These are phyloP conservation scores for Xylaria grammica DNA, from an alignment of 495 filamentous ascomycete species.

Conservation along the genomic window DNA sequence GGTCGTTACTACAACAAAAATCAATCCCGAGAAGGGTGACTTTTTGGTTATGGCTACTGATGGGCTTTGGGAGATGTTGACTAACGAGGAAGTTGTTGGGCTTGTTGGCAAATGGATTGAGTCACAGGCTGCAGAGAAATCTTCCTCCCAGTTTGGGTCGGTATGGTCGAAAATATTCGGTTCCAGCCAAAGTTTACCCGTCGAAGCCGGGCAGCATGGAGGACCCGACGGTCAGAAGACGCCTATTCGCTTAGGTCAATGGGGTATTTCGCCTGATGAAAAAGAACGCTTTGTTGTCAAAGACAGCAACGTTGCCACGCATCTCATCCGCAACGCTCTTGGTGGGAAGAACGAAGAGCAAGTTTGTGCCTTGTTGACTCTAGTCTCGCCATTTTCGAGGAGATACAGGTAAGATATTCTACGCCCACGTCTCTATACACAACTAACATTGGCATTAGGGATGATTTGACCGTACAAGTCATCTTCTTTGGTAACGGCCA, in stretches of 20 bases:
- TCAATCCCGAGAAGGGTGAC: slow-evolving; percentile 87
- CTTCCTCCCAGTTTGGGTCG: slow-evolving; percentile 45
- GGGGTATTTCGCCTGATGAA: slow-evolving; percentile 70
- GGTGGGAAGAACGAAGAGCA: slow-evolving; percentile 94
- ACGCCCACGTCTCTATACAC: background rate
- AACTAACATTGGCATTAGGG: slow-evolving; percentile 40
- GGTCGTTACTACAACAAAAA: slow-evolving; percentile 90
- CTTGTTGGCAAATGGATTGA: slow-evolving; percentile 97
- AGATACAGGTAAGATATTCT: slow-evolving; percentile 71
- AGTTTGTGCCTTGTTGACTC: slow-evolving; percentile 89
- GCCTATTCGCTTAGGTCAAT: slow-evolving; percentile 85
- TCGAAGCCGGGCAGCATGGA: slow-evolving; percentile 51
- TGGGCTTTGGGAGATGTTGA: slow-evolving; percentile 98
- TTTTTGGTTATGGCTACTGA: slow-evolving; percentile 98
- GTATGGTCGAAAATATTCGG: slow-evolving; percentile 66
- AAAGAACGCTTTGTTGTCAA: slow-evolving; percentile 87
- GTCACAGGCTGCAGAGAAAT: slow-evolving; percentile 58
- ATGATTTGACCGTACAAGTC: slow-evolving; percentile 96
- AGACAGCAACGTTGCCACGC: slow-evolving; percentile 95
- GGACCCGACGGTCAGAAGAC: slow-evolving; percentile 61
- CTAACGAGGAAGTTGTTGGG: slow-evolving; percentile 96
- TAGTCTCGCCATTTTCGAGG: slow-evolving; percentile 88
- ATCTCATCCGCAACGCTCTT: slow-evolving; percentile 93
- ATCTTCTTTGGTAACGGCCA: slow-evolving; percentile 94
- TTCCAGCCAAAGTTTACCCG: slow-evolving; percentile 57